Evolutionary conservation across 2,329 filamentous ascomycete genomes (phyloP), one percentile per base, ranked within the genome.

Genomic region (Claviceps africana): DNA sequence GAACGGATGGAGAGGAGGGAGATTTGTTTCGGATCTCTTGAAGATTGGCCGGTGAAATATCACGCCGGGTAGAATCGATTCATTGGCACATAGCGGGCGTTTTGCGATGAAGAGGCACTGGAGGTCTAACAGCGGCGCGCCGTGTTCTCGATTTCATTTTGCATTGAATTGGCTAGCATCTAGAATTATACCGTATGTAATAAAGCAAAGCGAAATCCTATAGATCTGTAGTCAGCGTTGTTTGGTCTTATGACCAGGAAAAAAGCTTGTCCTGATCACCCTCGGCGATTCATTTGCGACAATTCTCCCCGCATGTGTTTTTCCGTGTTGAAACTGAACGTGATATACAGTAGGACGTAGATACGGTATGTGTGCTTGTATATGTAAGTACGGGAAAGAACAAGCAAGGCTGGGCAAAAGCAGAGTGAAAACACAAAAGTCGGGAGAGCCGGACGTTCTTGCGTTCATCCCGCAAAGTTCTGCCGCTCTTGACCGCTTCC

Each of bases 401-500:
- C 11, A 15, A 15, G 4, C 21, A 15, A 43, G 21, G 15, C 8
- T 15, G 31, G 11, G 31, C 13, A 35, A 9, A 35, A 11, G 31
- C 31, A 42, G 11, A 21, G 11, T 2, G 25, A 9, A 45, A 30
- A n/a, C 1, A 19, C 17, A 8, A 7, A 21, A 11, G 45, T 35
- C 31, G 9, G 15, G 40, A 35, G 39, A 39, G 25, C 47, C 13
- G 39, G 22, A 49, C 15, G 42, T 7, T 25, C n/a, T 25, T 43
- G 40, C 40, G 22, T 2, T 40, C 50, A 50, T 55, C 54, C 55
- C 46, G 43, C 50, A 43, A 45, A 30, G 57, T 67, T 69, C 62
- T 71, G 69, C 69, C 69, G 31, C 11, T 1, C 0, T 31, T 58
- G 62, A 70, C 69, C 69, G 68, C 68, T 63, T 52, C 50, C 51